phyloP scores from a whole-genome alignment of 2,329 filamentous ascomycete species.

The Fusarium illudens region DNA sequence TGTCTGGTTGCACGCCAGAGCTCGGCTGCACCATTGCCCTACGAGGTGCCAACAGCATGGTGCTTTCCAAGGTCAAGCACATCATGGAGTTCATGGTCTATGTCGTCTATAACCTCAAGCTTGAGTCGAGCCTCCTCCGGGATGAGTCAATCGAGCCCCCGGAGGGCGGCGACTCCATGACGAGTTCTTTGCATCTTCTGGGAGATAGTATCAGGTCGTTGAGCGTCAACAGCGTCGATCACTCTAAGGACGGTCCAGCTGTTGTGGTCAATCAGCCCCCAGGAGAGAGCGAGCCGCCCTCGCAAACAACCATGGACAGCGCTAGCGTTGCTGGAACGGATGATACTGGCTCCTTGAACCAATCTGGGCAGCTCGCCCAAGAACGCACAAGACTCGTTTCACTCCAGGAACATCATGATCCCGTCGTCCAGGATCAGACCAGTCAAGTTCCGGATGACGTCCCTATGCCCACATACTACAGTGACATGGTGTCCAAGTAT shows the following conservation, averaged over 20 bases:
- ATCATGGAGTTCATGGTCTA: conserved; percentile 99
- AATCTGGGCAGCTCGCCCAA: conserved; percentile 32
- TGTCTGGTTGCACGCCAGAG: conserved; percentile 88
- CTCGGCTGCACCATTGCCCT: conserved; percentile 95
- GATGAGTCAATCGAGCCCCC: conserved; percentile 92
- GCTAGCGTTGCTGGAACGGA: conserved; percentile 40
- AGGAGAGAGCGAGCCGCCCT: conserved; percentile 49
- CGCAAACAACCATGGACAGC: conserved; percentile 46
- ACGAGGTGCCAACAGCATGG: conserved; percentile 77
- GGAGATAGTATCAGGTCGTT: conserved; percentile 51
- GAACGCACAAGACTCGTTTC: conserved; percentile 45
- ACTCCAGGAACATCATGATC: conserved; percentile 55
- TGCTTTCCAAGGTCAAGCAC: conserved; percentile 82
- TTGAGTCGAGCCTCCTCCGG: conserved; percentile 92
- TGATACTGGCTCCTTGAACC: conserved; percentile 41
- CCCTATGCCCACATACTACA: conserved; percentile 90
- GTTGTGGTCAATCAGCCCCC: conserved; percentile 48
- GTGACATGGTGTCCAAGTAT: conserved; percentile 92
- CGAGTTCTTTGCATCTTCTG: conserved; percentile 53
- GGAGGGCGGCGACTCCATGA: conserved; percentile 56
- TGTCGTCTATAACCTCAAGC: conserved; percentile 95
- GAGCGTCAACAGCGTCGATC: conserved; percentile 44
- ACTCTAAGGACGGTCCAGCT: conserved; percentile 42
- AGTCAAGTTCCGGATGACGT: conserved; percentile 77
- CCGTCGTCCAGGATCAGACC: conserved; percentile 59